Evolutionary conservation across 2,329 filamentous ascomycete species (phyloP).

Genomic region (Tothia fuscella): DNA sequence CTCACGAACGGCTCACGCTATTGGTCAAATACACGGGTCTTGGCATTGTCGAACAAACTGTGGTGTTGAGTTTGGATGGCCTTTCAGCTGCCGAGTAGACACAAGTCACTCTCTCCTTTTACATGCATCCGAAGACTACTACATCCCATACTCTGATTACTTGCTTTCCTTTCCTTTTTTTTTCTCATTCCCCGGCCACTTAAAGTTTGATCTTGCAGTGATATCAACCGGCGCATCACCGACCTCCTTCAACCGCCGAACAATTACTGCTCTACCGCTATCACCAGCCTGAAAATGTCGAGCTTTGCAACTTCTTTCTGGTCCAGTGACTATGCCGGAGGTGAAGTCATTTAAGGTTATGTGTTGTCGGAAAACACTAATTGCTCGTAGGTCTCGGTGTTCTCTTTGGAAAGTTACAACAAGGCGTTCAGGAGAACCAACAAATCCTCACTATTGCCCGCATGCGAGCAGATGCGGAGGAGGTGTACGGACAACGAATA

Average conservation of each 20-base stretch:
- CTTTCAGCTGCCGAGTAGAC: too few relatives aligned
- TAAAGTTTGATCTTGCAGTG: too few relatives aligned
- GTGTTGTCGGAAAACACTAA: slow-evolving; percentile 8
- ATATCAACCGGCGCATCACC: neutral
- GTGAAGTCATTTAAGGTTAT: slow-evolving; percentile 34
- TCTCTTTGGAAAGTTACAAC: slow-evolving; percentile 91
- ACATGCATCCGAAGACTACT: neutral
- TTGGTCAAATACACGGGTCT: too few relatives aligned
- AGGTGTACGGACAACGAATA: slow-evolving; percentile 70
- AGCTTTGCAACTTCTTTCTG: slow-evolving; percentile 94
- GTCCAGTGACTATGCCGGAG: slow-evolving; percentile 94
- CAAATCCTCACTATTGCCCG: slow-evolving; percentile 85
- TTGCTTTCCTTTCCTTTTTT: neutral
- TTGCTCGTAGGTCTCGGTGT: slow-evolving; percentile 58
- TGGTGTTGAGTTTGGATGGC: too few relatives aligned
- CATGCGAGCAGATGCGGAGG: slow-evolving; percentile 91
- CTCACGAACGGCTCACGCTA: too few relatives aligned
- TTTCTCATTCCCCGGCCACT: neutral
- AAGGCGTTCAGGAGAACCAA: slow-evolving; percentile 89
- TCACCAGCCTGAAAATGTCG: too few relatives aligned
- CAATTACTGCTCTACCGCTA: too few relatives aligned
- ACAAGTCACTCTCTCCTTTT: neutral
- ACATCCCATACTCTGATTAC: neutral
- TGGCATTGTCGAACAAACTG: too few relatives aligned
- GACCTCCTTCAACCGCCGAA: too few relatives aligned